Base-by-base conservation (phyloP, 306 rosid genomes). In the Prunus kanzakura region DNA sequence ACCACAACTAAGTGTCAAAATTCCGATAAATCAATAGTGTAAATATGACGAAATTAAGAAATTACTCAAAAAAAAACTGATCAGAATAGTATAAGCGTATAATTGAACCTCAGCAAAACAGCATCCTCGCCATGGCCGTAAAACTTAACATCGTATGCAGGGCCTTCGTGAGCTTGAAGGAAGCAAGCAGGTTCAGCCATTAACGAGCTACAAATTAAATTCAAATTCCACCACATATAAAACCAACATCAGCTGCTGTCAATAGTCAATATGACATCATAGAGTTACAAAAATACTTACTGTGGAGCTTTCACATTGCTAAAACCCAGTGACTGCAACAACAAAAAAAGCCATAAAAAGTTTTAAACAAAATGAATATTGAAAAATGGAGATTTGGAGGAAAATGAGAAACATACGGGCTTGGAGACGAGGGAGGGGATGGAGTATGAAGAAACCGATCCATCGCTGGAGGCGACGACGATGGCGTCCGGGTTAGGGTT, bases 401-500 rank as follows among this genome's bases (percentile, higher is more conserved):
- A 54, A 25, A 45, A 6, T 8, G 67, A 51, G 61, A 67, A 20
- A 13, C 69, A 30, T 64, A 89, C 96, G 23, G 83, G 91, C 69
- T 91, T 89, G 65, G 92, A 83, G 72, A 91, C 80, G 81, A 87
- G 75, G 55, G 90, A 78, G 61, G 95, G 67, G 47, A 93, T 86
- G 74, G 93, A 84, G 81, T 90, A 94, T 64, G 95, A 87, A 47
- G 96, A 93, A 71, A 90, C 70, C 74, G 86, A 90, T 47, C 98
- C 97, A 66, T 94, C 97, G 75, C 98, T 90, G 79, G 98, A 89
- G 51, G 92, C 96, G 47, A 82, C 90, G 64, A 94, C 75, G 73
- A 94, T 84, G 73, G 87, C 43, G 52, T 90, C 89, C 4, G 91
- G 88, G 69, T 73, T 84, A 67, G 91, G 87, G 87, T 76, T 82